phyloP scores from a whole-genome alignment of 148 eudicot species.

The Chenopodium formosanum region DNA sequence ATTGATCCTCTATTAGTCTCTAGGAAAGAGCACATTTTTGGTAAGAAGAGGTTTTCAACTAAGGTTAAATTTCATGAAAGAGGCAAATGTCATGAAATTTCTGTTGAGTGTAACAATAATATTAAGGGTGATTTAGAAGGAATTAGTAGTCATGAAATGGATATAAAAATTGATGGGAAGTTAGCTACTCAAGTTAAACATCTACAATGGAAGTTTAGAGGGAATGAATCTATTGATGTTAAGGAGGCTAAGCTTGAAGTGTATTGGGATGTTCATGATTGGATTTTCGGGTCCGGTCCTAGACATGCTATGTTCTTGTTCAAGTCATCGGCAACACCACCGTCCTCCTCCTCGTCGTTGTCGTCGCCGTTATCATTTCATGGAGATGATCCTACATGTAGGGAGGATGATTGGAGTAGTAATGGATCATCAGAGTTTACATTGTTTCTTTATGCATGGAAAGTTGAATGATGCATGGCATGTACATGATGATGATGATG shows the following conservation, averaged over 20 bases:
- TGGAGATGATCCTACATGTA: slow-evolving; percentile 32
- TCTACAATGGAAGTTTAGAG: slow-evolving; percentile 92
- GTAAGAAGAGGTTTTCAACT: slow-evolving; percentile 62
- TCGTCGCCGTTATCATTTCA: slow-evolving; percentile 25
- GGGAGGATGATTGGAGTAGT: slow-evolving; percentile 23
- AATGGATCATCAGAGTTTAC: slow-evolving; percentile 57
- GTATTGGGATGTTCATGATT: slow-evolving; percentile 95
- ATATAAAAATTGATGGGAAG: slow-evolving; percentile 68
- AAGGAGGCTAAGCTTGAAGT: slow-evolving; percentile 63
- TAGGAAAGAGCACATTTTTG: slow-evolving; percentile 80
- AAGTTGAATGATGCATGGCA: slow-evolving; percentile 56
- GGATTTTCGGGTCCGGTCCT: slow-evolving; percentile 83
- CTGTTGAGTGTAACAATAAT: slow-evolving; percentile 60
- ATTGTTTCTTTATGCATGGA: slow-evolving; percentile 92
- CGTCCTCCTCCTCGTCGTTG: slow-evolving; percentile 8
- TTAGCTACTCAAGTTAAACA: slow-evolving; percentile 67
- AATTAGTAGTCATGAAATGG: slow-evolving; percentile 69
- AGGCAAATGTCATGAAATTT: slow-evolving; percentile 68
- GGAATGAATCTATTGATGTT: slow-evolving; percentile 58
- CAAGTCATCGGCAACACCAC: slow-evolving; percentile 40
- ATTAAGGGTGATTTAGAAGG: slow-evolving; percentile 4
- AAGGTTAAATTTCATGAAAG: slow-evolving; percentile 74
- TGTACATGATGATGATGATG: neutral
- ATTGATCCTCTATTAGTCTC: slow-evolving; percentile 67
- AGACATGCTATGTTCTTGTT: slow-evolving; percentile 84